Evolutionary conservation across 495 filamentous ascomycete genomes (phyloP), one percentile per base, ranked within the genome.

Genomic region (Margaritispora aquatica): DNA sequence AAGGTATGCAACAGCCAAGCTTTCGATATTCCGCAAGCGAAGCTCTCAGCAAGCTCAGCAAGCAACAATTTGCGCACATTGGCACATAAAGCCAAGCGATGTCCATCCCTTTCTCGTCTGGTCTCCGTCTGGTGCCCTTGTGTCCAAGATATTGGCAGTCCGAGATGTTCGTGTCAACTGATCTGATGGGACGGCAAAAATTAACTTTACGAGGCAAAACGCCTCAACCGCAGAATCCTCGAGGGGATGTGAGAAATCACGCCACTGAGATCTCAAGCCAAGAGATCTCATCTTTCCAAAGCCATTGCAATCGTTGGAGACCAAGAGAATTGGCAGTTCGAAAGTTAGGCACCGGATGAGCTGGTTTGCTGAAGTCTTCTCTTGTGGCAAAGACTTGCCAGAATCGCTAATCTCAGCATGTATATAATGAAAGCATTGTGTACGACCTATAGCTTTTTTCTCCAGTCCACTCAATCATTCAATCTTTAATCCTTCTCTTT

Each of bases 401-500:
- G 13, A 10, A 24, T 50, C 23, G 4, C 20, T 7, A 22, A 50
- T 4, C 7, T 50, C 11, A 26, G 13, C 4, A 26, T 23, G 21
- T 50, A 50, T 50, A 50, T 24, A 22, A 50, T 26, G 24, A 17
- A 2, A 19, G 20, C 26, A 3, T 24, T 23, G 9, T 50, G 47
- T 26, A 11, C 21, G n/a, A 24, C 20, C 5, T 50, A 24, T 24
- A 23, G 2, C 24, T 50, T 24, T 50, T 50, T 50, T 50, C 47
- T 50, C 47, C 47, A 50, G 47, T 50, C 47, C 47, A 50, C 26
- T 50, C 47, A 50, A 50, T 24, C 47, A 50, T 50, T 50, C 20
- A 50, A 24, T 26, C 8, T 2, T 50, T 26, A 50, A 50, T 50
- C 47, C 47, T 50, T 24, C 47, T 5, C 24, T 50, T n/a, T 50